These are phyloP conservation scores for Henningerozyma blattae DNA, from an alignment of 805 yeast genomes.

Conservation along the genomic window DNA sequence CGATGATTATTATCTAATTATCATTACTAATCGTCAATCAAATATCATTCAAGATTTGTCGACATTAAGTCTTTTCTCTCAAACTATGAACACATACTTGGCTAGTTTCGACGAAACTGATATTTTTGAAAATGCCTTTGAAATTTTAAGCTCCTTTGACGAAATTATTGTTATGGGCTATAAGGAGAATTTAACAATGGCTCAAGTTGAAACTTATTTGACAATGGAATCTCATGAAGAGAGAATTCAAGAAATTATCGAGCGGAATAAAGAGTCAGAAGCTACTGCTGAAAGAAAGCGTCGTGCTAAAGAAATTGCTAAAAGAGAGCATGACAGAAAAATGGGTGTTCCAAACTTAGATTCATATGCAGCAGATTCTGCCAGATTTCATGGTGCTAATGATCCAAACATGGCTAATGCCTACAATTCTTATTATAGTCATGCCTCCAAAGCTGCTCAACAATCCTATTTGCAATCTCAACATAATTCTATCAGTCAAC, in stretches of 20 bases:
- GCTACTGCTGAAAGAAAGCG: conserved; percentile 96
- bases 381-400: conserved; percentile 16
- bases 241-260: conserved; percentile 95
- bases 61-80: conserved; percentile 75
- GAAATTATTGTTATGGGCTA: conserved; percentile 90
- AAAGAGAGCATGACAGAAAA: conserved; percentile 43
- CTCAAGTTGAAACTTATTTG: conserved; percentile 79
- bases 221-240: conserved; percentile 99
- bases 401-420: conserved; percentile 27
- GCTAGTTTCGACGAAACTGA: conserved; percentile 70
- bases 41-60: conserved; percentile 91
- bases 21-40: conserved; percentile 82
- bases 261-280: conserved; percentile 90
- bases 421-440: conserved; percentile 25
- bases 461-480: conserved; percentile 19
- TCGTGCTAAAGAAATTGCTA: conserved; percentile 81
- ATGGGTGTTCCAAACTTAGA: conserved; percentile 24
- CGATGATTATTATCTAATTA: conserved; percentile 83
- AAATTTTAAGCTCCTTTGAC: conserved; percentile 82
- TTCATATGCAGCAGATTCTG: conserved; percentile 9
- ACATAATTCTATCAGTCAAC: conserved; percentile 7
- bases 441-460: conserved; percentile 29
- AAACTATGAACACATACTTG: conserved; percentile 65
- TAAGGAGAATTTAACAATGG: conserved; percentile 68
- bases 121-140: conserved; percentile 75